These are phyloP conservation scores for Mortierella sp. DNA, from an alignment of 371 early-diverging fungal genomes.

Conservation along the genomic window DNA sequence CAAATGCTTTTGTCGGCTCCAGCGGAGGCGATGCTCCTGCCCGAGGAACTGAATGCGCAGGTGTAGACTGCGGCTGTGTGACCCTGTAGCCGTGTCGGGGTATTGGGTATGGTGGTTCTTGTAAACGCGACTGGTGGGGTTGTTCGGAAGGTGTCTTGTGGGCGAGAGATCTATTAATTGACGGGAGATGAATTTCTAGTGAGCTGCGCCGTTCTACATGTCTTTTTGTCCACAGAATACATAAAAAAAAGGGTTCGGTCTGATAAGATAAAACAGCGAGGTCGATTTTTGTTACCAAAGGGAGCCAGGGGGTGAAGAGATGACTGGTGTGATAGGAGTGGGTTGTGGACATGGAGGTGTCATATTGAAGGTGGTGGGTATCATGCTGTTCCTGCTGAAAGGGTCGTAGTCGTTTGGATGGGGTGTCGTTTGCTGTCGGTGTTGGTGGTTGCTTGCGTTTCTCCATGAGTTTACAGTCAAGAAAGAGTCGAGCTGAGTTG, in stretches of 20 bases:
- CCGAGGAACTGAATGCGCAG: not conserved
- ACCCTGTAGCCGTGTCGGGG: not conserved
- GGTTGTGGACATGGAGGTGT: not conserved
- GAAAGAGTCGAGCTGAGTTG: not conserved
- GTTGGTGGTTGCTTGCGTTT: slow-evolving; percentile 1
- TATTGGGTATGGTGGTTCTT: not conserved
- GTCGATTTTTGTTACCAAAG: not conserved
- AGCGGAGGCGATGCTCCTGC: not conserved
- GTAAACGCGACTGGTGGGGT: not conserved
- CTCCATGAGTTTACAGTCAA: not conserved
- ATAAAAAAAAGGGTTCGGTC: not conserved
- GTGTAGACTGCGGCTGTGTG: slow-evolving; percentile 1
- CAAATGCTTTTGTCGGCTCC: slow-evolving; percentile 5
- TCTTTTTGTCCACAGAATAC: not conserved
- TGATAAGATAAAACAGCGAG: not conserved
- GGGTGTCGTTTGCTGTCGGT: not conserved
- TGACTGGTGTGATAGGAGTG: not conserved
- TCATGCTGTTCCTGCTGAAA: not conserved
- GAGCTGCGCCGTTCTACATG: not conserved
- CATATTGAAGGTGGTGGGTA: not conserved
- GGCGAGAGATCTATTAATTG: not conserved
- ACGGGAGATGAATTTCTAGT: not conserved
- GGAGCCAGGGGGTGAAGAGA: not conserved
- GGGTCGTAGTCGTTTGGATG: not conserved
- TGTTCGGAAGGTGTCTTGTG: not conserved